These are phyloP conservation scores for Coniochaeta sp. DNA, from an alignment of 2,329 filamentous ascomycete genomes.

Conservation along the genomic window DNA sequence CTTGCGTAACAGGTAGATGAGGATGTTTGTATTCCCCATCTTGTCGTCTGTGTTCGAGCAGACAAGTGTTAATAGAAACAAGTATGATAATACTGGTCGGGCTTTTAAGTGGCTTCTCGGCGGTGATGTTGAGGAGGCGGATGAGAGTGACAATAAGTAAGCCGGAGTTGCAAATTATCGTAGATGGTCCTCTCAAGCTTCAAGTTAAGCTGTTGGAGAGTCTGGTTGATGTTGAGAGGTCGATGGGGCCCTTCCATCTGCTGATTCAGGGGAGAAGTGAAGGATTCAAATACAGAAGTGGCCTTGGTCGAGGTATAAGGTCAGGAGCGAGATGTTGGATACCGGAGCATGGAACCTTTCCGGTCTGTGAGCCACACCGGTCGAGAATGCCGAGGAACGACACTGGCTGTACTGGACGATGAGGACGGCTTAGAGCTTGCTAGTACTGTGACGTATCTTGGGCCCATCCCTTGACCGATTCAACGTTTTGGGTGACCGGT, in stretches of 20 bases:
- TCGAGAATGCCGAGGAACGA: background rate
- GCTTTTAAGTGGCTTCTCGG: background rate
- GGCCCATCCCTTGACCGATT: background rate
- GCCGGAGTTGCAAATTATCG: background rate
- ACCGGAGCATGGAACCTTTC: background rate
- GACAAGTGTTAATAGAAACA: background rate
- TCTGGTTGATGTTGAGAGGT: background rate
- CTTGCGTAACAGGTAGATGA: slow-evolving; percentile 65
- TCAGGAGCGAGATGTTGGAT: background rate
- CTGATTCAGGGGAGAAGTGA: background rate
- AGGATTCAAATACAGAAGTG: background rate
- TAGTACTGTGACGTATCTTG: background rate
- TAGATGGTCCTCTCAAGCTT: background rate
- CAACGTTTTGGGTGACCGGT: background rate
- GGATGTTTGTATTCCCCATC: slow-evolving; percentile 36
- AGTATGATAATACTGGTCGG: background rate
- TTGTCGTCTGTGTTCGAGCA: background rate
- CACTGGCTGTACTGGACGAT: background rate
- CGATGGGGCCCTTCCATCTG: background rate
- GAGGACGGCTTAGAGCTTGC: background rate
- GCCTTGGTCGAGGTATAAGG: background rate
- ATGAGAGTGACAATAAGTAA: background rate
- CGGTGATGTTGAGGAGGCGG: background rate
- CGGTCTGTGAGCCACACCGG: background rate
- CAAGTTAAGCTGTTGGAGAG: background rate